Percentiles rank a stretch among this genome's conserved stretches.
These are phyloP conservation scores for Magnolia kwangsiensis DNA, from an alignment of 164 flowering plant genomes.

Conservation along the genomic window DNA sequence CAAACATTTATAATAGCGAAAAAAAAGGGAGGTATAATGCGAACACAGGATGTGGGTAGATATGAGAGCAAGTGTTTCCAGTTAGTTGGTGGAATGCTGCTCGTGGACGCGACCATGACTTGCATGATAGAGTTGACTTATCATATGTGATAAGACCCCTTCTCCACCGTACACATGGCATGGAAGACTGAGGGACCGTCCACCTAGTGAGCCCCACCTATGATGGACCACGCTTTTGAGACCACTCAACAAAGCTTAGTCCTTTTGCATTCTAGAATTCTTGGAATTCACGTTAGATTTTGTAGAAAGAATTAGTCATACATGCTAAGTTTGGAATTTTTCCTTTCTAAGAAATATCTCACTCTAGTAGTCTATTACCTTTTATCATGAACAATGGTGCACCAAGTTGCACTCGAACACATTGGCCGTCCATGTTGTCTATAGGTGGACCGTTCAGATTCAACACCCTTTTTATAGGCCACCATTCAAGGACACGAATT, in stretches of 20 bases:
- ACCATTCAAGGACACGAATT: too few species aligned
- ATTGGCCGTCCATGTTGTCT: too few species aligned
- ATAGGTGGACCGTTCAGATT: too few species aligned
- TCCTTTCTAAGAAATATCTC: too few species aligned
- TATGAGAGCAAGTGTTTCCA: neutral
- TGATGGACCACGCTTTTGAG: neutral
- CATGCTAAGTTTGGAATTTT: too few species aligned
- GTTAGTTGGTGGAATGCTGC: neutral
- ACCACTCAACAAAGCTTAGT: neutral
- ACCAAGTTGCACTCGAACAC: too few species aligned
- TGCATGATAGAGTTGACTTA: neutral
- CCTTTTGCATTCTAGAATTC: neutral
- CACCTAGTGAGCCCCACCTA: neutral
- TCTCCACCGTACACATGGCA: neutral
- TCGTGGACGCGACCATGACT: neutral
- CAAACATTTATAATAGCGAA: too few species aligned
- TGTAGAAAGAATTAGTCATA: neutral
- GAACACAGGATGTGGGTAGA: neutral
- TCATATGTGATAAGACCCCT: neutral
- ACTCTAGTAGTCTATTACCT: too few species aligned
- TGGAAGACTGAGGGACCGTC: neutral
- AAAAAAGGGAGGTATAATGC: neutral
- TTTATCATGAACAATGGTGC: too few species aligned
- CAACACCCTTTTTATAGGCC: too few species aligned
- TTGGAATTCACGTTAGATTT: neutral